Percentiles rank a stretch among this genome's conserved stretches.
Conservation (phyloP, 768 basidiomycete genomes). For the Rhodotorula paludigena region DNA sequence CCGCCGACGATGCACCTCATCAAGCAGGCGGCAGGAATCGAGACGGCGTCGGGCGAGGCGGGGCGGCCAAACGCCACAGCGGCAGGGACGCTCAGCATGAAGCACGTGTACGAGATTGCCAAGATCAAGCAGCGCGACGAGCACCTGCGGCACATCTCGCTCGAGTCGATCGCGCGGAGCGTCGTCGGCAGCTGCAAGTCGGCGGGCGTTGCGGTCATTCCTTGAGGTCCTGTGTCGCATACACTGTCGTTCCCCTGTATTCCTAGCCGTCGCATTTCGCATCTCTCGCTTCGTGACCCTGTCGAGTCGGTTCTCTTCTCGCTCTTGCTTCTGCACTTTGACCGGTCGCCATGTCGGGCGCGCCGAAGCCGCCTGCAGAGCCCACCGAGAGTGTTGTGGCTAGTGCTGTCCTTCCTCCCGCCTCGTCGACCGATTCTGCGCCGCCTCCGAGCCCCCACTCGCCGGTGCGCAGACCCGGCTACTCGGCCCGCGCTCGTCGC, state of each 20-base stretch:
- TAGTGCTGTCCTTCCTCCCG: neutral
- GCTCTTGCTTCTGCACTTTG: too few species aligned
- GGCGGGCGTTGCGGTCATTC: constrained; percentile 82
- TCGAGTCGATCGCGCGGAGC: constrained; percentile 82
- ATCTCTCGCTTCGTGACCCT: neutral
- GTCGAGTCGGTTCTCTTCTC: neutral
- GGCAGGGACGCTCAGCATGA: constrained; percentile 77
- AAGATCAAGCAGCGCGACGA: constrained; percentile 91
- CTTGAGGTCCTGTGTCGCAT: constrained; percentile 50
- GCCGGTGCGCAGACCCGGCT: neutral
- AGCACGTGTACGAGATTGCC: constrained; percentile 98
- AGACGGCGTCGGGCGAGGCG: constrained; percentile 78
- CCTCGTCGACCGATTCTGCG: constrained; percentile 14
- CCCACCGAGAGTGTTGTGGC: neutral
- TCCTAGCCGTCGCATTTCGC: neutral
- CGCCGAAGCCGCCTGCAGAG: neutral
- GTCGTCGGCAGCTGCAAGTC: constrained; percentile 83
- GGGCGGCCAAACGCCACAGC: constrained; percentile 46
- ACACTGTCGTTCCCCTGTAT: neutral
- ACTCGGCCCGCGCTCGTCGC: constrained; percentile 2
- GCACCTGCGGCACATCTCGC: constrained; percentile 67
- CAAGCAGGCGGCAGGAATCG: constrained; percentile 81
- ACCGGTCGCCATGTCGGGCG: neutral
- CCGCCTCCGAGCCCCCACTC: constrained; percentile 4
- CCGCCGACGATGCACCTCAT: constrained; percentile 85